Conservation (phyloP, 2,329 filamentous ascomycete species). For the Cladosporium sp. region DNA sequence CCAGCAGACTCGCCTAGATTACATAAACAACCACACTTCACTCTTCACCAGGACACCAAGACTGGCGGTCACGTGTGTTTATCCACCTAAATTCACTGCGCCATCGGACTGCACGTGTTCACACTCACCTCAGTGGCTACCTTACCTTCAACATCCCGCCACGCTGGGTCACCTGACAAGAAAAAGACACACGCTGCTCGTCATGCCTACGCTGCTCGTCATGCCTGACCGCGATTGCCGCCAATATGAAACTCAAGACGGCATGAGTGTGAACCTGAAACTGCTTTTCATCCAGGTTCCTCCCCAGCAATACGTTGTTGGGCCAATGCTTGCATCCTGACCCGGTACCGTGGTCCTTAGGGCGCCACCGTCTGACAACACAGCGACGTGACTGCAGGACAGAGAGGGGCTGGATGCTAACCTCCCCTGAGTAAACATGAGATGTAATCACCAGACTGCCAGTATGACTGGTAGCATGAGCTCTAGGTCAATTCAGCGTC, state of each 20-base stretch:
- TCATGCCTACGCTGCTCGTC: not conserved
- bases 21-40: slow-evolving; percentile 5
- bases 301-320: not conserved
- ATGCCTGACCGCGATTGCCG: not conserved
- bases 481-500: not conserved
- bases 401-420: not conserved
- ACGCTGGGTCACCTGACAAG: not conserved
- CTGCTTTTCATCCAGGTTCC: not conserved
- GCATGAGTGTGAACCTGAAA: not conserved
- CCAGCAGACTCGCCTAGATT: not conserved
- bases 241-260: not conserved
- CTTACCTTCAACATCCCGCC: not conserved
- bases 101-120: not conserved
- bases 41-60: not conserved
- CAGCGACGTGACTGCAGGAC: slow-evolving; percentile 1
- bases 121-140: not conserved
- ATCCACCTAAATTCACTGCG: not conserved
- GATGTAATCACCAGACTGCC: not conserved
- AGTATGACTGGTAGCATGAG: not conserved
- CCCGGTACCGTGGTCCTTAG: not conserved
- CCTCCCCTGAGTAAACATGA: not conserved
- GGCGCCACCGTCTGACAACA: slow-evolving; percentile 2
- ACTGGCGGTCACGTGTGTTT: not conserved
- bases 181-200: not conserved
- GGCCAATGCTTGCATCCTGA: not conserved